Conservation (phyloP, 768 basidiomycete genomes). For the Xerocomellus dryophilus region DNA sequence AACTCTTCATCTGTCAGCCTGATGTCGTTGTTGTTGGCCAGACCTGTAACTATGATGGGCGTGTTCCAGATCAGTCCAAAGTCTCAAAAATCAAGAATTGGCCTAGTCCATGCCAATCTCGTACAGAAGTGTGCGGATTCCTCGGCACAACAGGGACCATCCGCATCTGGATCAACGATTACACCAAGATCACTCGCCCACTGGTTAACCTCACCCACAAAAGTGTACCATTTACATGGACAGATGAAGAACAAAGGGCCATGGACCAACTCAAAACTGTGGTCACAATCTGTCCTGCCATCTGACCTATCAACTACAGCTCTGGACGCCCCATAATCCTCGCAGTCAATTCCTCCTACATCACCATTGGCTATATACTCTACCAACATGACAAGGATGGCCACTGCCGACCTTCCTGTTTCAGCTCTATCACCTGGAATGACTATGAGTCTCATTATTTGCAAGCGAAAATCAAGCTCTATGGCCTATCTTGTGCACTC, state of each 20-base stretch:
- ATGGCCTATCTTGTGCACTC: conserved; percentile 27
- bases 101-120: conserved; percentile 21
- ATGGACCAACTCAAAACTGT: conserved; percentile 20
- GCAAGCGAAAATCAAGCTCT: conserved; percentile 29
- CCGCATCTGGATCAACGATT: conserved; percentile 31
- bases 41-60: conserved; percentile 35
- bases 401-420: conserved; percentile 27
- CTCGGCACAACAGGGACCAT: conserved; percentile 28
- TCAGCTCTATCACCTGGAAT: conserved; percentile 40
- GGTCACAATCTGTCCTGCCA: conserved; percentile 4
- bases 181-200: conserved; percentile 21
- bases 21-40: conserved; percentile 38
- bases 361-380: conserved; percentile 37
- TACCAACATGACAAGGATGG: conserved; percentile 20
- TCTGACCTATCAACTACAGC: conserved; percentile 12
- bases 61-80: conserved; percentile 27
- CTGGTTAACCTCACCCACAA: conserved; percentile 27
- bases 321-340: conserved; percentile 7
- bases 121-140: conserved; percentile 26
- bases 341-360: conserved; percentile 28
- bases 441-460: conserved; percentile 8
- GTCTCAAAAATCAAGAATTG: conserved; percentile 30
- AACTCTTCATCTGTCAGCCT: conserved; percentile 29
- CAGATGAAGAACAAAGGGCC: neutral
- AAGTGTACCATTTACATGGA: conserved; percentile 20